phyloP scores from a whole-genome alignment of 345 rosid genomes.

The Hibiscus syriacus region DNA sequence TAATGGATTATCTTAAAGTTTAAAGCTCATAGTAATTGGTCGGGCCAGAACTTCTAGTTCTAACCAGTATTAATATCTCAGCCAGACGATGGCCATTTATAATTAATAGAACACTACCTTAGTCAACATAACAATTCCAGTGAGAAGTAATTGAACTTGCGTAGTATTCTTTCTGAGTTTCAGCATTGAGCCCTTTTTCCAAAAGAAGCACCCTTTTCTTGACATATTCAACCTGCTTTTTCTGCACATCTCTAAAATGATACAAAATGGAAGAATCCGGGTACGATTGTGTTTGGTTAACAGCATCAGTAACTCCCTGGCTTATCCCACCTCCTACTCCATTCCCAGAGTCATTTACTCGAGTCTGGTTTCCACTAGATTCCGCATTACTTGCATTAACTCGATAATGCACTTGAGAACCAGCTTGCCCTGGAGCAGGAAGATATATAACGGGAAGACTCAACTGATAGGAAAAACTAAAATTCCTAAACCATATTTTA shows the following conservation, averaged over 20 bases:
- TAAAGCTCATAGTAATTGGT: too few relatives aligned
- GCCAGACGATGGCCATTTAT: too few relatives aligned
- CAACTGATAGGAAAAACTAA: too few relatives aligned
- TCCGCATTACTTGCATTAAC: too few relatives aligned
- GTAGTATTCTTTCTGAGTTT: slow-evolving; percentile 50
- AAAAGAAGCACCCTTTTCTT: slow-evolving; percentile 91
- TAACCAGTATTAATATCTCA: too few relatives aligned
- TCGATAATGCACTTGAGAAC: too few relatives aligned
- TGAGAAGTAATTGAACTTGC: slow-evolving; percentile 37
- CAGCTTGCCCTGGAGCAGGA: slow-evolving; percentile 60
- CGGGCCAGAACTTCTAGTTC: too few relatives aligned
- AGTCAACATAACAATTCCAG: too few relatives aligned
- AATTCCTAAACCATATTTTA: not conserved
- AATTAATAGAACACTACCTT: not conserved
- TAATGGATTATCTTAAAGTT: too few relatives aligned
- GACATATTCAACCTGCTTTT: slow-evolving; percentile 86
- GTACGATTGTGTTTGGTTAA: slow-evolving; percentile 33
- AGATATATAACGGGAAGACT: slow-evolving; percentile 67
- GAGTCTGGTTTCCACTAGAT: too few relatives aligned
- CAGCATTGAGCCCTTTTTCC: slow-evolving; percentile 74
- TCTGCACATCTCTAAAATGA: slow-evolving; percentile 86
- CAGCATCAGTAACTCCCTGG: slow-evolving; percentile 45
- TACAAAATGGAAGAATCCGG: slow-evolving; percentile 46
- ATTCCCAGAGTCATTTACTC: slow-evolving; percentile 46
- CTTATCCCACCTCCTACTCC: slow-evolving; percentile 34